Evolutionary conservation across 768 basidiomycete species (phyloP).

Genomic region (Gautieria morchelliformis): DNA sequence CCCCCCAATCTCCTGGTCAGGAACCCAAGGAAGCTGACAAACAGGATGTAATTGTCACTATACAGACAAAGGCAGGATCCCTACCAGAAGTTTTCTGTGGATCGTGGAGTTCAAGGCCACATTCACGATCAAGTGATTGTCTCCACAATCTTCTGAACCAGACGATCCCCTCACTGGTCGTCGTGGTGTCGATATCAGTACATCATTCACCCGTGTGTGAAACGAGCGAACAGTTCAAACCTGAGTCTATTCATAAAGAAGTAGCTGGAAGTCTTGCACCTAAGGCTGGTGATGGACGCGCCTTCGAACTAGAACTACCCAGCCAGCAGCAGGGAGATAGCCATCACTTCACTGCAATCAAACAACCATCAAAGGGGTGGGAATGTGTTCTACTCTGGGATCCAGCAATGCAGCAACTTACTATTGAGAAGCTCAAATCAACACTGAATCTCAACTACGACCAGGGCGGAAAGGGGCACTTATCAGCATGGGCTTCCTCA

Average conservation of each 20-base stretch:
- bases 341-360: conserved; percentile 48
- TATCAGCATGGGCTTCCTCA: neutral
- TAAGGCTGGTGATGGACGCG: conserved; percentile 33
- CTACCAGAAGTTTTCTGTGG: too few relatives aligned
- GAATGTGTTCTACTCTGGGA: conserved; percentile 79
- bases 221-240: conserved; percentile 43
- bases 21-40: too few relatives aligned
- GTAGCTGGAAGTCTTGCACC: conserved; percentile 61
- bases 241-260: conserved; percentile 54
- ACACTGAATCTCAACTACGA: conserved; percentile 46
- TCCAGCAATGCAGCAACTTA: conserved; percentile 62
- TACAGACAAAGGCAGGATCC: too few relatives aligned
- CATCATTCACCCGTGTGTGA: conserved; percentile 4
- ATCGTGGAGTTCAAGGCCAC: too few relatives aligned
- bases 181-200: conserved; percentile 3
- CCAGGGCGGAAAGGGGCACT: conserved; percentile 13
- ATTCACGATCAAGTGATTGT: too few relatives aligned
- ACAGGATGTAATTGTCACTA: too few relatives aligned
- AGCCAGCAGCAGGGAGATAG: conserved; percentile 48
- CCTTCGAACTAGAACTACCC: conserved; percentile 54
- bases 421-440: conserved; percentile 68
- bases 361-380: conserved; percentile 51
- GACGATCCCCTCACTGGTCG: conserved; percentile 6
- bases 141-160: too few relatives aligned
- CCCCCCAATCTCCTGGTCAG: too few relatives aligned